Base-by-base conservation (phyloP, 2,329 filamentous ascomycete genomes). In the Lachnellula cervina region DNA sequence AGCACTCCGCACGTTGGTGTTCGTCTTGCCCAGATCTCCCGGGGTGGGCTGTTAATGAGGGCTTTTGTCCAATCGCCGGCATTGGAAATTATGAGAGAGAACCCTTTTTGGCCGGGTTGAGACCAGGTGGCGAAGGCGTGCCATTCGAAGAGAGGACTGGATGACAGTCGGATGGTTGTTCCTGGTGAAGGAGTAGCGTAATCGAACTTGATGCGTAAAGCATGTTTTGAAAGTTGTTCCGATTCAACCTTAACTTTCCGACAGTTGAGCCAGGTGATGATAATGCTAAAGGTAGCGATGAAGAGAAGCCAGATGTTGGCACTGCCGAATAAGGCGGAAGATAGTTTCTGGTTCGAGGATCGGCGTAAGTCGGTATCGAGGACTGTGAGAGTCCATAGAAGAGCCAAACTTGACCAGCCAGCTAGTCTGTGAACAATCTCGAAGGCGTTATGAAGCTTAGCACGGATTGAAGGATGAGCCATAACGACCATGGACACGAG, bases 71-170 rank as follows among this genome's bases (percentile, higher is more conserved):
- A 91, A 72, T 90, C 87, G 23, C 88, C 88, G 4, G 86, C 87
- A 60, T 85, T 86, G 52, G 86, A 89, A 32, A 90, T 40, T 1
- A 40, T 40, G 34, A 88, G 75, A 0, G 86, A 89, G 72, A 86
- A 89, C 11, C 81, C 84, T 51, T 73, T 74, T 38, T 76, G 72
- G 55, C 75, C 68, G 2, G 80, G 76, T 56, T 82, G 78, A 1
- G 87, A 84, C 58, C 91, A 88, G 2, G 85, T 86, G 45, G 88
- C 88, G 66, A 91, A 91, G 0, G 84, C 81, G 72, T 91, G 88
- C 78, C 86, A 89, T 70, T 91, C 88, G 9, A 78, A 72, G 38
- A 90, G 74, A 0, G 87, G 87, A 11, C 77, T 76, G 52, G 79
- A 78, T 3, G 86, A 81, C 21, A 90, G 72, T 38, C 85, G 81